These are phyloP conservation scores for Trichoderma sp. DNA, from an alignment of 2,329 filamentous ascomycete species.

Conservation along the genomic window DNA sequence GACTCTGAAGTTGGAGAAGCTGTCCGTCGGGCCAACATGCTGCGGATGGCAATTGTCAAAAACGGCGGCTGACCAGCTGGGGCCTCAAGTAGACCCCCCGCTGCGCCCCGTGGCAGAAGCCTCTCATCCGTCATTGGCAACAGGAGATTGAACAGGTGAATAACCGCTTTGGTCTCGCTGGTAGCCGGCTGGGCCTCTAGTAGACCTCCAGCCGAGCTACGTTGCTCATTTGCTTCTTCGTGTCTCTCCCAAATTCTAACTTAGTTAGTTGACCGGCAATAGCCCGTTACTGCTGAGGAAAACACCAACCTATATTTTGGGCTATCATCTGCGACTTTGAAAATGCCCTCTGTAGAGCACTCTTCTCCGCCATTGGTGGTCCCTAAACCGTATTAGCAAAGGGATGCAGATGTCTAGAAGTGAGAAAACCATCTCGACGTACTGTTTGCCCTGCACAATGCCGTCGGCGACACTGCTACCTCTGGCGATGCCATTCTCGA, in stretches of 20 bases:
- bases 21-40: conserved; percentile 28
- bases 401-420: background rate
- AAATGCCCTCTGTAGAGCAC: conserved; percentile 65
- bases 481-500: too few species aligned
- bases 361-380: conserved; percentile 64
- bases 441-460: conserved; percentile 46
- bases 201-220: conserved; percentile 28
- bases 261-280: conserved; percentile 31
- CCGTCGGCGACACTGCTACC: background rate
- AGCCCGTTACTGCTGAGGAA: too few species aligned
- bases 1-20: background rate
- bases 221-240: conserved; percentile 31
- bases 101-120: too few species aligned
- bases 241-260: conserved; percentile 44
- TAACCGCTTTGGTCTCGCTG: background rate
- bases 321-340: conserved; percentile 70
- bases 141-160: background rate
- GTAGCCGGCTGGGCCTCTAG: background rate
- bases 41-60: conserved; percentile 35
- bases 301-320: conserved; percentile 66
- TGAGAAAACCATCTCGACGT: conserved; percentile 27
- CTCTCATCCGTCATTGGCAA: background rate
- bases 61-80: background rate
- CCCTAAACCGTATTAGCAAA: conserved; percentile 43
- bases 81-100: too few species aligned